Conservation (phyloP, 208 protist genomes). For the Acanthamoeba triangularis region DNA sequence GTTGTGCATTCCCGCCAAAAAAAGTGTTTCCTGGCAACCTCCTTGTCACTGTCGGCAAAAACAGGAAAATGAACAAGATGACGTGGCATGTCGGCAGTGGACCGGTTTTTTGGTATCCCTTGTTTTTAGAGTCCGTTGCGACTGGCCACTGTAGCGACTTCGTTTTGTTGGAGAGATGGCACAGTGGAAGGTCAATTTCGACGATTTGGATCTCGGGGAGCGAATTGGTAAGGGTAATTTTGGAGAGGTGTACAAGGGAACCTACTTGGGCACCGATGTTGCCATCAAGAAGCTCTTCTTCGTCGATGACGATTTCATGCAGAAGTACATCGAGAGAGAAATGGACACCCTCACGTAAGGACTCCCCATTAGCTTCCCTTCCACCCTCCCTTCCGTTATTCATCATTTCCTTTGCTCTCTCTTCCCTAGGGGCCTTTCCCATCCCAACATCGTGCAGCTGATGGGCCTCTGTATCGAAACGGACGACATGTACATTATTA, state of each 20-base stretch:
- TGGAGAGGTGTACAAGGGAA: conserved; percentile 68
- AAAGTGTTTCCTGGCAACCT: background rate
- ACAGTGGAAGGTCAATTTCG: conserved; percentile 72
- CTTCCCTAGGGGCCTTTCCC: conserved; percentile 72
- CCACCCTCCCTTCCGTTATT: background rate
- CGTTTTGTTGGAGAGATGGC: background rate
- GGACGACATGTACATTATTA: conserved; percentile 83
- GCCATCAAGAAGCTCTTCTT: conserved; percentile 78
- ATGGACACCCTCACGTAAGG: conserved; percentile 73
- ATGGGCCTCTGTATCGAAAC: conserved; percentile 81
- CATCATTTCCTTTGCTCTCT: background rate
- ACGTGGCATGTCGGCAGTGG: background rate
- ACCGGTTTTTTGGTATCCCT: too few species aligned
- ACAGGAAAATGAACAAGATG: background rate
- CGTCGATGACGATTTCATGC: conserved; percentile 66
- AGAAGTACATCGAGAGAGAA: conserved; percentile 76
- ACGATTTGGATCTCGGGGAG: conserved; percentile 43
- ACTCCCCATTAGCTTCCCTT: background rate
- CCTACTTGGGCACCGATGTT: conserved; percentile 75
- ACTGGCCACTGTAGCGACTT: background rate
- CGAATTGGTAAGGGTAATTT: conserved; percentile 53
- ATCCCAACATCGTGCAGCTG: conserved; percentile 87
- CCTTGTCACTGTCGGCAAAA: background rate
- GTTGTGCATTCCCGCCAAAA: background rate
- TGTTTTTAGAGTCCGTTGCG: background rate